Evolutionary conservation across 2,329 filamentous ascomycete species (phyloP), one percentile per base, ranked within the genome.

Genomic region (Aspergillus jensenii): DNA sequence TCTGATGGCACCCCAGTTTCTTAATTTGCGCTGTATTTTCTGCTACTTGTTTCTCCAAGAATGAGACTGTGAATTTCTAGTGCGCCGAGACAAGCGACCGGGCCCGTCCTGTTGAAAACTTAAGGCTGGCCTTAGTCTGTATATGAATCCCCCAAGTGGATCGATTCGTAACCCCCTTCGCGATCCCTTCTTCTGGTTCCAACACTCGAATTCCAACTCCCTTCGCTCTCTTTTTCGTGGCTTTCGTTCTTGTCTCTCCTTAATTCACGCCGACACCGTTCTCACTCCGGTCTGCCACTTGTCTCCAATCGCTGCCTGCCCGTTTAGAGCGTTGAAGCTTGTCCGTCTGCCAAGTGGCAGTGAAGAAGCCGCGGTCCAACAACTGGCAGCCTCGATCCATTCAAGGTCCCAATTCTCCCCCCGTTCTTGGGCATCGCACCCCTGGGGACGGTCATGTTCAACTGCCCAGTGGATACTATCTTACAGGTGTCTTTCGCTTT

Each of bases 151-250:
- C 27, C 45, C 45, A 35, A 35, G 45, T 48, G 45, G 45, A 48
- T 35, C 45, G 45, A 33, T 50, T 50, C 31, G 47, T 50, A 50
- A 58, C 56, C 51, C 49, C 47, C 50, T 50, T 66, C 49, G 58
- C 58, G 61, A 65, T 66, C 64, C 63, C 59, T 66, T 59, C 59
- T 55, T 61, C 47, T 44, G 55, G 60, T 56, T 68, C 66, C 67
- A 70, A 23, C 47, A 17, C 67, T 21, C 25, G 45, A 35, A 35
- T 48, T 21, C 45, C n/a, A 21, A 37, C 45, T 46, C 25, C 39
- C n/a, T 19, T 35, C 31, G 31, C 62, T 64, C 58, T 50, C 54
- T 47, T 23, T 54, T 23, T 54, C 43, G 23, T 52, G 19, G 23
- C 47, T 52, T 37, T 48, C 39, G 31, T 50, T 52, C 35, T 53